phyloP scores from a whole-genome alignment of 2,329 filamentous ascomycete species.

The Mollisiaceae sp. region DNA sequence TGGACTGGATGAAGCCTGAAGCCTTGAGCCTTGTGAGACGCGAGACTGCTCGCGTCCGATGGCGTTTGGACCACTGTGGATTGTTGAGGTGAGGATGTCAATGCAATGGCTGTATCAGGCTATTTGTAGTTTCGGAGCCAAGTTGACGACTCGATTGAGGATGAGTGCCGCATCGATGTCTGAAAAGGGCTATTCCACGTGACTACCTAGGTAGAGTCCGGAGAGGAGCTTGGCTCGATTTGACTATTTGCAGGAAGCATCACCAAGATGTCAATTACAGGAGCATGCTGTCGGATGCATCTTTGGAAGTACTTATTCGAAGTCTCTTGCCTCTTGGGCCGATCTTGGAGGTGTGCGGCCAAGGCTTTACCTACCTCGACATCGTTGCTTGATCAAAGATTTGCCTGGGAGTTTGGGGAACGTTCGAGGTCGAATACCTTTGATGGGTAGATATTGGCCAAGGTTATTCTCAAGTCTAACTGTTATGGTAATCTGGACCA shows the following conservation, averaged over 20 bases:
- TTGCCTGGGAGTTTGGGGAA: not conserved
- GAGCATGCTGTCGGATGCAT: not conserved
- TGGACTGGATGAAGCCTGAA: not conserved
- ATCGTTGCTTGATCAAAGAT: slow-evolving; percentile 6
- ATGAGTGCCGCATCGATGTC: slow-evolving; percentile 4
- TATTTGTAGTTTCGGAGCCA: not conserved
- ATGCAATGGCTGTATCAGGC: slow-evolving; percentile 7
- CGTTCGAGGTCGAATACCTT: not conserved
- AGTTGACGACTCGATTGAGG: slow-evolving; percentile 2
- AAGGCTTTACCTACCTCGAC: not conserved
- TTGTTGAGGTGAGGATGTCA: not conserved
- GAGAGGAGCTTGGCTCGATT: not conserved
- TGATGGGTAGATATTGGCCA: not conserved
- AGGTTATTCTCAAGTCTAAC: not conserved
- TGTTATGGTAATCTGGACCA: not conserved
- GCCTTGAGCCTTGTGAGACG: not conserved
- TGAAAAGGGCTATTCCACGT: not conserved
- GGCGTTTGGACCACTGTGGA: slow-evolving; percentile 10
- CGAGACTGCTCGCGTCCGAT: not conserved
- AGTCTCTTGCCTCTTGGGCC: not conserved
- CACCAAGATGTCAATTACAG: not conserved
- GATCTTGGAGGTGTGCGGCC: not conserved
- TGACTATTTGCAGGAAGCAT: not conserved
- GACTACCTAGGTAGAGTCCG: no score
- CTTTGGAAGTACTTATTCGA: not conserved